phyloP scores from a whole-genome alignment of 2,329 filamentous ascomycete species.

The Phyllosticta citribraziliensis region DNA sequence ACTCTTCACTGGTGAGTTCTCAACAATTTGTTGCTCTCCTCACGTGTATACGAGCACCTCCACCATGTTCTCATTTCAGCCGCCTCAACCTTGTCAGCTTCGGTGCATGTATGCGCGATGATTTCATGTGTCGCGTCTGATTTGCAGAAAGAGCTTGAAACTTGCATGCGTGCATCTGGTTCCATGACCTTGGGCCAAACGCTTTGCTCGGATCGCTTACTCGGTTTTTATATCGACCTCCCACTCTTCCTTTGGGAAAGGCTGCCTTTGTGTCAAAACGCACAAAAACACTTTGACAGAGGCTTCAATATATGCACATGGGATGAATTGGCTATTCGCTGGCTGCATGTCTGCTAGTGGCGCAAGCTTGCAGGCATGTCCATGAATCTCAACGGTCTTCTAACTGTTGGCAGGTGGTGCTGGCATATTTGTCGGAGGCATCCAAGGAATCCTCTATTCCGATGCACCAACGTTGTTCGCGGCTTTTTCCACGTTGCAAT shows the following conservation, averaged over 20 bases:
- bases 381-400: not conserved
- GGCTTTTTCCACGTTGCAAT: constrained; percentile 64
- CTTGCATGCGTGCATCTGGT: not conserved
- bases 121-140: not conserved
- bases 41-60: not conserved
- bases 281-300: not conserved
- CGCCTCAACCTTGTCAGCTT: not conserved
- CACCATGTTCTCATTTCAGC: constrained; percentile 3
- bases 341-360: not conserved
- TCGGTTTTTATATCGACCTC: not conserved
- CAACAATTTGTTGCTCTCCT: not conserved
- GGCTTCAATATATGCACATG: not conserved
- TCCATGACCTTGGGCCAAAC: not conserved
- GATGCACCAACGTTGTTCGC: constrained; percentile 61
- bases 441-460: constrained; percentile 47
- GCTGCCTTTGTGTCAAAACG: not conserved
- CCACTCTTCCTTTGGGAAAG: not conserved
- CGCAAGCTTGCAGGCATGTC: not conserved
- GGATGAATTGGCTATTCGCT: not conserved
- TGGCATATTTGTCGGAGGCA: constrained; percentile 49
- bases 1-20: constrained; percentile 7
- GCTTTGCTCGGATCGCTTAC: not conserved
- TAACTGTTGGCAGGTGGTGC: not conserved
- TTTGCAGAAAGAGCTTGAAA: not conserved
- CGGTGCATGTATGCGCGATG: not conserved